Percentiles rank a stretch among this genome's conserved stretches.
phyloP scores from a whole-genome alignment of 768 basidiomycete genomes.

The Psilocybe subaeruginosa region DNA sequence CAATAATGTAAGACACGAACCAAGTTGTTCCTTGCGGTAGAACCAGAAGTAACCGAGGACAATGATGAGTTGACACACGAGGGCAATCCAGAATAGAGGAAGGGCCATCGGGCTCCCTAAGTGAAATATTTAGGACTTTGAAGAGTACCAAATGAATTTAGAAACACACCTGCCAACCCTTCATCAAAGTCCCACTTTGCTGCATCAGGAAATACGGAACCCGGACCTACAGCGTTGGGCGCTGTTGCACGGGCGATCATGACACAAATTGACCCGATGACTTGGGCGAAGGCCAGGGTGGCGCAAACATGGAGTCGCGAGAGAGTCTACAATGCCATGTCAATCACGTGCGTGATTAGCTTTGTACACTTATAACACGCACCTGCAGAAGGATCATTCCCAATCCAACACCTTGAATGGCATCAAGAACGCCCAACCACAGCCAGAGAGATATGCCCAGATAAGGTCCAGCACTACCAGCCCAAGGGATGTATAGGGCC shows the following conservation, averaged over 20 bases:
- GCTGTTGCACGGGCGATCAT: slow-evolving; percentile 93
- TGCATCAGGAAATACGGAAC: slow-evolving; percentile 89
- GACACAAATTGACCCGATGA: slow-evolving; percentile 88
- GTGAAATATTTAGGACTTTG: not conserved
- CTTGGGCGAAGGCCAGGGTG: slow-evolving; percentile 87
- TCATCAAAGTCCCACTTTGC: slow-evolving; percentile 87
- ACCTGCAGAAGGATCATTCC: slow-evolving; percentile 88
- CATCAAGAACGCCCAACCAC: slow-evolving; percentile 94
- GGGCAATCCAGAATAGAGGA: slow-evolving; percentile 88
- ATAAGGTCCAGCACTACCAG: slow-evolving; percentile 82
- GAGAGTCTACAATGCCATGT: slow-evolving; percentile 59
- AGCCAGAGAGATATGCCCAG: slow-evolving; percentile 90
- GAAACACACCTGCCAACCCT: slow-evolving; percentile 55
- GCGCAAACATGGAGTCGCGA: slow-evolving; percentile 95
- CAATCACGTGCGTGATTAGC: not conserved
- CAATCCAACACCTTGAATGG: slow-evolving; percentile 91
- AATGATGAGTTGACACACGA: slow-evolving; percentile 79
- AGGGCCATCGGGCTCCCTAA: slow-evolving; percentile 79
- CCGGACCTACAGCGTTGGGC: slow-evolving; percentile 87
- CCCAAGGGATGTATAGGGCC: slow-evolving; percentile 94
- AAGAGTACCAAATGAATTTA: not conserved
- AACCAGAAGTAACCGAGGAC: slow-evolving; percentile 96
- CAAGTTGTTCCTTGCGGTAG: slow-evolving; percentile 93
- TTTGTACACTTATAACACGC: slow-evolving; percentile 20
- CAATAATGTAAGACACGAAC: slow-evolving; percentile 32